Conservation (phyloP, 352 stramenopile genomes). For the Globisporangium irregulare region DNA sequence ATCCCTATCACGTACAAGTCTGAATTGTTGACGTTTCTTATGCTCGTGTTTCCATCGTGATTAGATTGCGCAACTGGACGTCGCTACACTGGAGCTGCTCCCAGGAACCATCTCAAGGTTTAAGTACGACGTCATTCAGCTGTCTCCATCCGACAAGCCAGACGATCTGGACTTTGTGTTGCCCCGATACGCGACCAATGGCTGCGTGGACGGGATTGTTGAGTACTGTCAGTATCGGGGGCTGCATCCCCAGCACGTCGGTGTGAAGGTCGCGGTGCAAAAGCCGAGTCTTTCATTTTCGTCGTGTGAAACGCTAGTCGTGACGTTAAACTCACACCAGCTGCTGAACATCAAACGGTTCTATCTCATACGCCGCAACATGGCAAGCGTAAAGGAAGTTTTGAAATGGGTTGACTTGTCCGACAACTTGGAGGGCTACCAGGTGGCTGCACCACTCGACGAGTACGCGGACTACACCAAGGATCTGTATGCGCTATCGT, state of each 20-base stretch:
- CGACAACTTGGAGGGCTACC: not conserved
- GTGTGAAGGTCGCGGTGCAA: not conserved
- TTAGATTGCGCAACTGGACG: not conserved
- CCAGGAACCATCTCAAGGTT: not conserved
- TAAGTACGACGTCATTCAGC: not conserved
- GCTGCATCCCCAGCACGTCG: not conserved
- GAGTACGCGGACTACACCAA: not conserved
- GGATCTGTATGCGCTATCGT: not conserved
- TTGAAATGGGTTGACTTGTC: not conserved
- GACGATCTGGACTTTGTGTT: conserved; percentile 1
- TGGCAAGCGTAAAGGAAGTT: not conserved
- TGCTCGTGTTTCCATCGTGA: not conserved
- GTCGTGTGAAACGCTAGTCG: not conserved
- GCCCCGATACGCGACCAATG: not conserved
- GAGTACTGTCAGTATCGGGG: not conserved
- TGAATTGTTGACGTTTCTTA: not conserved
- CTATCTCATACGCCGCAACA: not conserved
- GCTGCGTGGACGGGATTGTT: not conserved
- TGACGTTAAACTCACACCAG: not conserved
- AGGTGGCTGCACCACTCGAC: not conserved
- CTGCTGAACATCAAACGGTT: not conserved
- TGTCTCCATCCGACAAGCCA: not conserved
- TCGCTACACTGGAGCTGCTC: not conserved
- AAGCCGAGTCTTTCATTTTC: not conserved
- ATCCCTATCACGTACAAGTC: not conserved